Conservation (phyloP, 1,284 basidiomycete species). For the Cryptococcus amylolentus region DNA sequence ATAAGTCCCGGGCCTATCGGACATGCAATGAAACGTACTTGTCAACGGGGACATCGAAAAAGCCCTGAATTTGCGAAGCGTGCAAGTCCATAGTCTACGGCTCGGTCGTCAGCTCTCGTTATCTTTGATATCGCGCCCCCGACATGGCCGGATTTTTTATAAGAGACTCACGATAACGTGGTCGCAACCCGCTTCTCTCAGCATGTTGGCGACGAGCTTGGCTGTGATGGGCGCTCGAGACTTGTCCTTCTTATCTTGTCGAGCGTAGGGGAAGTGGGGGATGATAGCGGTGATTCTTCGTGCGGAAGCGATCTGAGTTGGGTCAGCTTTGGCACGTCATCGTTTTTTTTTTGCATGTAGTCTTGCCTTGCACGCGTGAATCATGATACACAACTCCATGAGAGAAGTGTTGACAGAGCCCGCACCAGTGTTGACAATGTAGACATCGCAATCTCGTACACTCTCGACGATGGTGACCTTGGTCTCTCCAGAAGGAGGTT, state of each 20-base stretch:
- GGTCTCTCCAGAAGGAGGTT: constrained; percentile 88
- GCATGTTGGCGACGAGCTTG: constrained; percentile 98
- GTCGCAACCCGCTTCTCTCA: constrained; percentile 94
- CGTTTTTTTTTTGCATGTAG: constrained; percentile 7
- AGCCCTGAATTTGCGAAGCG: constrained; percentile 98
- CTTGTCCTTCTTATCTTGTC: constrained; percentile 99
- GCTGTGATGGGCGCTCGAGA: constrained; percentile 97
- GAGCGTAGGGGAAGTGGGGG: constrained; percentile 89
- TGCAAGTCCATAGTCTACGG: constrained; percentile 93
- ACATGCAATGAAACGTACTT: constrained; percentile 64
- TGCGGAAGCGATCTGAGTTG: constrained; percentile 71
- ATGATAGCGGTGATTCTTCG: constrained; percentile 94
- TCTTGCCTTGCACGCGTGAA: constrained; percentile 85
- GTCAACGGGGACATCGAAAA: constrained; percentile 99
- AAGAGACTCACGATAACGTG: constrained; percentile 83
- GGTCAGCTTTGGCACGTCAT: neutral
- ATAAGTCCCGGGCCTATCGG: neutral
- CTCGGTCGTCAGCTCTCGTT: neutral
- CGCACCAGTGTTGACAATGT: constrained; percentile 85
- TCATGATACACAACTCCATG: constrained; percentile 99
- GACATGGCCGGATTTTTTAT: neutral
- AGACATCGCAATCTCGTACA: constrained; percentile 97
- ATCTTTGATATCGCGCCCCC: neutral
- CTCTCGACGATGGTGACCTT: constrained; percentile 89
- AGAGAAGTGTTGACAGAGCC: constrained; percentile 73